Percentiles rank a stretch among this genome's conserved stretches.
Evolutionary conservation across 345 rosid genomes (phyloP).

Genomic region (Ricinus communis): DNA sequence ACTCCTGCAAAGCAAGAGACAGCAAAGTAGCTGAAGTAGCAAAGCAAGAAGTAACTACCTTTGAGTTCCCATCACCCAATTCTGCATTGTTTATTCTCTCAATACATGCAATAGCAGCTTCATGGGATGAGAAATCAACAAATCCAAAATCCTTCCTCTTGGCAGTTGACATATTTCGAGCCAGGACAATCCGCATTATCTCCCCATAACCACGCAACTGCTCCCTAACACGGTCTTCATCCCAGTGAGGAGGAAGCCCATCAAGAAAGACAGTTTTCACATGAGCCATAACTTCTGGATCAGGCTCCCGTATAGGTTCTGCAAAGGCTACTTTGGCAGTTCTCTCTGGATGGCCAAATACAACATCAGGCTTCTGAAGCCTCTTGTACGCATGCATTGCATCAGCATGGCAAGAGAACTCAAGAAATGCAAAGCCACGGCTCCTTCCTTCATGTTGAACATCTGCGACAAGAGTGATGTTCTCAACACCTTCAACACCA

Average conservation of each 20-base stretch:
- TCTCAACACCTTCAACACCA: slow-evolving; percentile 53
- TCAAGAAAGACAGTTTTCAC: slow-evolving; percentile 67
- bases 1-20: neutral
- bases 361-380: slow-evolving; percentile 68
- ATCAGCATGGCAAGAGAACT: slow-evolving; percentile 60
- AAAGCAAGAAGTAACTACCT: slow-evolving; percentile 34
- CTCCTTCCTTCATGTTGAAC: slow-evolving; percentile 61
- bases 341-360: slow-evolving; percentile 63
- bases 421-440: slow-evolving; percentile 70
- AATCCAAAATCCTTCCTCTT: slow-evolving; percentile 68
- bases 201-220: slow-evolving; percentile 45
- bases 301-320: slow-evolving; percentile 63
- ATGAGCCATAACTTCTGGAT: slow-evolving; percentile 63
- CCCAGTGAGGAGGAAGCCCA: slow-evolving; percentile 66
- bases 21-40: slow-evolving; percentile 2
- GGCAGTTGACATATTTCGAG: slow-evolving; percentile 63
- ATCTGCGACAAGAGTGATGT: slow-evolving; percentile 55
- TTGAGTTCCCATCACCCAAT: slow-evolving; percentile 38
- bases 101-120: slow-evolving; percentile 55
- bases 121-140: slow-evolving; percentile 55
- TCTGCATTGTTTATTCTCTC: slow-evolving; percentile 46
- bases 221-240: slow-evolving; percentile 50
- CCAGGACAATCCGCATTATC: slow-evolving; percentile 46
- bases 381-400: slow-evolving; percentile 63
- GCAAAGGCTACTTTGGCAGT: slow-evolving; percentile 73